Base-by-base conservation (phyloP, 2,329 filamentous ascomycete genomes). In the Paraphoma sp. region DNA sequence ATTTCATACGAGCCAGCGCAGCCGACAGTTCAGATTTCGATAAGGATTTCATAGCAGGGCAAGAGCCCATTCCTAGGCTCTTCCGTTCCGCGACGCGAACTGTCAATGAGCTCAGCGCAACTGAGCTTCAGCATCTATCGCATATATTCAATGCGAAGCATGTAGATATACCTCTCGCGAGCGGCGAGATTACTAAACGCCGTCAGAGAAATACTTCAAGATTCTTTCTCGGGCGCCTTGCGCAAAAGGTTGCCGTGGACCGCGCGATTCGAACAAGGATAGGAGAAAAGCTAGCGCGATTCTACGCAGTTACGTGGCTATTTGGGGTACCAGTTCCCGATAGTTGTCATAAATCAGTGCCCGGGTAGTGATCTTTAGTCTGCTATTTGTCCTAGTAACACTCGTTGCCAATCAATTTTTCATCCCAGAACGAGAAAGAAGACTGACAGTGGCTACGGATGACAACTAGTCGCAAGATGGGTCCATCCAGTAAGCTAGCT, bases 1-100 rank as follows among this genome's bases (percentile, higher is more conserved):
- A 60, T 38, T 71, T 71, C 28, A 33, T 72, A 2, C 62, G 61
- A 9, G 41, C 29, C 3, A 59, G 66, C 6, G 43, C 60, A 4
- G 44, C 18, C 10, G 53, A 65, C 18, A 28, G 47, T 4, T 42
- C 54, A 9, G 30, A 31, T 1, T 73, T 76, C 36, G 65, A 75
- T 12, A n/a, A 29, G 4, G 64, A 59, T 0, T 64, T 76, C 36
- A 67, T 67, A 18, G 48, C 56, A n/a, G 49, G 55, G 0, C 50
- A 51, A 29, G 60, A 60, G 31, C 54, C 64, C 10, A 61, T 69
- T 48, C 69, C 64, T 45, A 59, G 60, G 31, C 50, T 75, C 8
- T 74, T 74, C 41, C 76, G 73, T 72, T 56, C 49, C 48, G 46
- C 58, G 5, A 23, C 60, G 28, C 42, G 50, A 2, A 51, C 63